Evolutionary conservation across 768 basidiomycete genomes (phyloP), one percentile per base, ranked within the genome.

Genomic region (Tephrocybe sp.): DNA sequence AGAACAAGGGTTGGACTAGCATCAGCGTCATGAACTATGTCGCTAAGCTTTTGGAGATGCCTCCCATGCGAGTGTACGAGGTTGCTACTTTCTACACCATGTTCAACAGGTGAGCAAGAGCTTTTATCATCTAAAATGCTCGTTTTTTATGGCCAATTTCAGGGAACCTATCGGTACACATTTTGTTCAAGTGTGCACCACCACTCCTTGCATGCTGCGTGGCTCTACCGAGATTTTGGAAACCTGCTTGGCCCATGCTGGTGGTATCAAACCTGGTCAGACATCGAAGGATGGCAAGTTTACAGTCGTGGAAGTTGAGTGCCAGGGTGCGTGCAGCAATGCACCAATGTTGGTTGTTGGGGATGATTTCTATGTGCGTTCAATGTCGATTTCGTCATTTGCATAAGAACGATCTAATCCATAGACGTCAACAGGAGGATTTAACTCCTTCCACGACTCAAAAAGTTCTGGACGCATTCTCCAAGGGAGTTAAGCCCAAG

Each of bases 81-180:
- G 97, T 99, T 45, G 96, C 96, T 15, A 95, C 93, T 12, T 99
- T 99, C 75, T 99, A 99, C 72, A 99, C 97, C 60, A 98, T 99
- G 96, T 98, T 98, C 80, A 99, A 98, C 77, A 83, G 95, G 92
- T 92, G 52, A 62, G 81, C n/a, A n/a, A 21, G 30, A n/a, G 12
- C 40, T 7, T 25, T 38, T 30, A 32, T 7, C n/a, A 14, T 9
- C 21, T 11, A n/a, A 39, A 25, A 24, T n/a, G n/a, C n/a, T n/a
- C n/a, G n/a, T n/a, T n/a, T n/a, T n/a, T n/a, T n/a, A n/a, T n/a
- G n/a, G n/a, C n/a, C n/a, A n/a, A n/a, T 44, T 42, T 9, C 54
- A 94, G 93, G 48, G 94, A 97, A 70, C 96, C 95, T 4, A 92
- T 98, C 48, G 95, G 93, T 23, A 73, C 89, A 60, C 79, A 98